Conservation (phyloP, 306 rosid genomes). For the Leucaena leucocephala region DNA sequence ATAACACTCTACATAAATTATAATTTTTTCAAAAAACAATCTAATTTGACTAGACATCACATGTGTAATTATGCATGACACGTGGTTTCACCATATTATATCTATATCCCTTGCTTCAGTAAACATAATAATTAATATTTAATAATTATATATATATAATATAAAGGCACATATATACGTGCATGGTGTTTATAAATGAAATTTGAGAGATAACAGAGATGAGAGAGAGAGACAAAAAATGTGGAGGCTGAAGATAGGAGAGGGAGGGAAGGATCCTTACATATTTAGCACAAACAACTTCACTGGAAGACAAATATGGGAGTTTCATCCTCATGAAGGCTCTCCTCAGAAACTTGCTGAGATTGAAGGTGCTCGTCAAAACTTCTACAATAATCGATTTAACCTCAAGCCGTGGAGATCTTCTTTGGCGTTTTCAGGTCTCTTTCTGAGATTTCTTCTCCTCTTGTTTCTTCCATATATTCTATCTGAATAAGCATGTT, state of each 20-base stretch:
- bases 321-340: constrained; percentile 49
- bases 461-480: too few species aligned
- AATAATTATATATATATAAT: too few species aligned
- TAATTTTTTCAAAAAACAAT: too few species aligned
- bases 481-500: background rate
- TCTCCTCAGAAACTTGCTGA: constrained; percentile 39
- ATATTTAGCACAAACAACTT: constrained; percentile 58
- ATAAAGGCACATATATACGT: too few species aligned
- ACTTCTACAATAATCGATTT: constrained; percentile 51
- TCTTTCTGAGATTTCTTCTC: background rate
- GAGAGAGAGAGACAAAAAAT: constrained; percentile 15
- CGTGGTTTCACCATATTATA: too few species aligned
- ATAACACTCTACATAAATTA: too few species aligned
- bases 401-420: constrained; percentile 48
- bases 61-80: too few species aligned
- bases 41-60: too few species aligned
- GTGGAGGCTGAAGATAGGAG: constrained; percentile 66
- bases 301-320: constrained; percentile 63
- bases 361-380: constrained; percentile 52
- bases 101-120: too few species aligned
- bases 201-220: background rate
- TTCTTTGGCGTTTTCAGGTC: constrained; percentile 67
- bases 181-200: background rate
- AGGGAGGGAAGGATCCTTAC: constrained; percentile 45
- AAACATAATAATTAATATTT: too few species aligned